Base-by-base conservation (phyloP, 192 early-diverging fungal genomes). In the Umbelopsis sp. region DNA sequence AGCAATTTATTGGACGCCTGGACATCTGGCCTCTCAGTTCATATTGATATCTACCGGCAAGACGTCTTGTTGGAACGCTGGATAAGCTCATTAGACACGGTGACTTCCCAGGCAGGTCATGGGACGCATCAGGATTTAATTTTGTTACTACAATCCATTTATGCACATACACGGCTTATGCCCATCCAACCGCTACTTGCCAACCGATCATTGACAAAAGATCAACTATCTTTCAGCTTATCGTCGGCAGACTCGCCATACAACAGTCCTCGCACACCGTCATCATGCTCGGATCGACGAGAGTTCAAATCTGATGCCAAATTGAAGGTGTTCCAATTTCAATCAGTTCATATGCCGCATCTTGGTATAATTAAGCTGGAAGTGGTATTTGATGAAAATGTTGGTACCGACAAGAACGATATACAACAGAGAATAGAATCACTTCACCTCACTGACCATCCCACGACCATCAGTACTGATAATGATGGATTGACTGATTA, bases 81-180 rank as follows among this genome's bases (percentile, higher is more conserved):
- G 69, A 55, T 37, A 30, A 66, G 22, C 18, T 47, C 44, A 25
- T 30, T 66, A 10, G 65, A 66, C 20, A 46, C 41, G 16, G 18
- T 45, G 12, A 1, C 41, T 46, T 20, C 37, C 6, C 21, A 8
- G n/a, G 45, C 5, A 10, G 27, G 65, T 47, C 45, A 46, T 66
- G 45, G 65, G 65, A 22, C 45, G 0, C 65, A 46, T 66, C 77
- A 72, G 22, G 79, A 81, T 35, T 67, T 74, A 13, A 76, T 81
- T 2, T 68, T 81, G 0, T 30, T 81, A 23, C 50, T 81, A 48
- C 79, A 81, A 45, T 81, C 79, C n/a, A 61, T 81, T 16, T 81
- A 81, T 70, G 74, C 79, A 67, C 72, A 77, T 35, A 81, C 74
- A 27, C 65, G 75, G 20, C 74, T 73, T 0, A 64, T 81, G 2